Evolutionary conservation across 2,329 filamentous ascomycete genomes (phyloP), one percentile per base, ranked within the genome.

Genomic region (Ophiocordyceps robertsii): DNA sequence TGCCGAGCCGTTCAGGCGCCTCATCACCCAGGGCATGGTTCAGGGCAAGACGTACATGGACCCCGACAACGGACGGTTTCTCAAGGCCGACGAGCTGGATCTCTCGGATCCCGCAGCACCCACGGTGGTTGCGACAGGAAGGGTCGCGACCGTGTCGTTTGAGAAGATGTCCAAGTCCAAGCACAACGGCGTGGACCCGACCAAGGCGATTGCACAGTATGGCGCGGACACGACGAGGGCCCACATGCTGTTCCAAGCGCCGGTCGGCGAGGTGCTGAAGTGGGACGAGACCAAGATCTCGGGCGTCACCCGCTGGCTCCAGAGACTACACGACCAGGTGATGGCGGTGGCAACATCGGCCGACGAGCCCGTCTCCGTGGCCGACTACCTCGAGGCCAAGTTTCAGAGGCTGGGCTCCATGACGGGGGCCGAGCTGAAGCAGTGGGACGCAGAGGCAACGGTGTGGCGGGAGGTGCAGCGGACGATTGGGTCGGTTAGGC

Each of bases 151-250:
- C 27, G 62, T 87, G 16, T 80, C 76, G 1, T 94, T 75, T 52
- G 87, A 94, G 59, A 95, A 95, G 58, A 95, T 95, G 88, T 92
- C 84, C 33, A 95, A 95, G 64, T 93, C 85, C 53, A 95, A 95
- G 61, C 72, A 92, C 64, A 95, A 95, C 55, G 88, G 88, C 24
- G 85, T 94, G 7, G 86, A 94, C 55, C 88, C 88, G 0, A 78
- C 75, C 0, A 68, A 66, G 0, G 84, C 82, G 48, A 85, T 92
- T 44, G 64, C 70, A 8, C 77, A 75, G 50, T 82, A 92, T 52
- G 88, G 88, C 19, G 84, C 87, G 2, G 88, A 95, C 58, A 80
- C 84, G 6, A 88, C 84, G 2, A 72, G 88, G 43, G 86, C 86
- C 4, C 88, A 95, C 57, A 84, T 95, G 56, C 71, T 95, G 7